Evolutionary conservation across 768 basidiomycete genomes (phyloP), one percentile per base, ranked within the genome.

Genomic region (Amanita fuliginea): DNA sequence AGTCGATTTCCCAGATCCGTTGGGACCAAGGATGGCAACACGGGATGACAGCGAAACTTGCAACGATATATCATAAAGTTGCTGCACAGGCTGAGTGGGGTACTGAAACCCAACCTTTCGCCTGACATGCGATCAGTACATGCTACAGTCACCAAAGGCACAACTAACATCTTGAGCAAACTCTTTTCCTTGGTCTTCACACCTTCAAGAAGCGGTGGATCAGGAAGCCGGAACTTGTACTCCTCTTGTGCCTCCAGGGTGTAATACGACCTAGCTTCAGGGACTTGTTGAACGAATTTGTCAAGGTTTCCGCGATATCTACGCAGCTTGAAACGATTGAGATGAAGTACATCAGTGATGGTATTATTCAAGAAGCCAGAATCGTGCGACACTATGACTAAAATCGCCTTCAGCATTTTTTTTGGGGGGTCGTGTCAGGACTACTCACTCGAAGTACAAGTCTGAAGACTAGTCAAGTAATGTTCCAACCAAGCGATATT

Each of bases 161-260:
- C 9, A 3, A 55, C 65, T 22, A 54, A 71, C 92, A 97, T 95
- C 79, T 97, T 97, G 56, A 96, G 69, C 59, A 97, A 73, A 53
- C 80, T 81, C 81, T 95, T 97, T 74, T 97, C 93, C 79, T 97
- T 97, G 62, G 94, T 97, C 86, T 97, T 97, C 74, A 97, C 94
- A 86, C 94, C 94, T 57, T 97, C 94, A 54, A 97, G 86, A 56
- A 97, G 82, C 63, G 94, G 94, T 47, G 94, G 94, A 63, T 91
- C 85, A 51, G 94, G 94, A 59, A 97, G 83, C 81, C 92, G 94
- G 83, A 96, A 97, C 73, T 81, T 86, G 83, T 97, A 97, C 76
- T 95, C 90, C 72, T 95, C 93, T 47, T 81, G 79, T 51, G 93
- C 90, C 71, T 95, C 83, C 59, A 97, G 88, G 54, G 86, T 89